Evolutionary conservation across 257 asterid species (phyloP).

Genomic region (Craterostigma plantagineum): DNA sequence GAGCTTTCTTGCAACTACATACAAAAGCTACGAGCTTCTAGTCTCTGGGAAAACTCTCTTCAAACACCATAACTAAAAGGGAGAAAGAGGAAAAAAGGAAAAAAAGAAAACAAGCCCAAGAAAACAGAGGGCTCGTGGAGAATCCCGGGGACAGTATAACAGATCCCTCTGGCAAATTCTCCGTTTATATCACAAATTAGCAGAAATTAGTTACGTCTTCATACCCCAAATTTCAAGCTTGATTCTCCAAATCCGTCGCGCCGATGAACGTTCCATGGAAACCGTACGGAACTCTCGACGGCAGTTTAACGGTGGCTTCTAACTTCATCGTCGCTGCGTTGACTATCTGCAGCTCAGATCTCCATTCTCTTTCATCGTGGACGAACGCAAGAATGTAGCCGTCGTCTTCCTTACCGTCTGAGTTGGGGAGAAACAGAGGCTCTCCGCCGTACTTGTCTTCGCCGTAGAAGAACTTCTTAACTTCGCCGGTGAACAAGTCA

Average conservation of each 20-base stretch:
- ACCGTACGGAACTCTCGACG: slow-evolving; percentile 88
- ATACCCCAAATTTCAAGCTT: no score
- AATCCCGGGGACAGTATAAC: no score
- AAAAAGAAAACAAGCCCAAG: no score
- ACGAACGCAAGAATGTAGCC: slow-evolving; percentile 72
- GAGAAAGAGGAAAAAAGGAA: no score
- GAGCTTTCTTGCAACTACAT: no score
- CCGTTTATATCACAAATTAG: no score
- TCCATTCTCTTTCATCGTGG: slow-evolving; percentile 56
- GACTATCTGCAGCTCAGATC: slow-evolving; percentile 66
- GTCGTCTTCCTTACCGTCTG: slow-evolving; percentile 35
- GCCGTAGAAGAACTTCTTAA: slow-evolving; percentile 53
- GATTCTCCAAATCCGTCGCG: slow-evolving; percentile 43
- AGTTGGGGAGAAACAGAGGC: slow-evolving; percentile 63
- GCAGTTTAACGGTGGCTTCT: slow-evolving; percentile 61
- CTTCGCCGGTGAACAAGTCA: slow-evolving; percentile 58
- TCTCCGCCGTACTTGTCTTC: slow-evolving; percentile 81
- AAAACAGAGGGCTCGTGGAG: no score
- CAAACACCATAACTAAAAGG: no score
- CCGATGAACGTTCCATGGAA: slow-evolving; percentile 79
- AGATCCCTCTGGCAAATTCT: no score
- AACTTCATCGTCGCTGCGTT: slow-evolving; percentile 45
- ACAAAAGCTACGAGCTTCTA: no score
- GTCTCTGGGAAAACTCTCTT: no score
- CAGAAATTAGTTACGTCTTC: no score